Percentiles rank a stretch among this genome's conserved stretches.
Evolutionary conservation across 164 flowering plant genomes (phyloP).

Genomic region (Tetracentron sinense): DNA sequence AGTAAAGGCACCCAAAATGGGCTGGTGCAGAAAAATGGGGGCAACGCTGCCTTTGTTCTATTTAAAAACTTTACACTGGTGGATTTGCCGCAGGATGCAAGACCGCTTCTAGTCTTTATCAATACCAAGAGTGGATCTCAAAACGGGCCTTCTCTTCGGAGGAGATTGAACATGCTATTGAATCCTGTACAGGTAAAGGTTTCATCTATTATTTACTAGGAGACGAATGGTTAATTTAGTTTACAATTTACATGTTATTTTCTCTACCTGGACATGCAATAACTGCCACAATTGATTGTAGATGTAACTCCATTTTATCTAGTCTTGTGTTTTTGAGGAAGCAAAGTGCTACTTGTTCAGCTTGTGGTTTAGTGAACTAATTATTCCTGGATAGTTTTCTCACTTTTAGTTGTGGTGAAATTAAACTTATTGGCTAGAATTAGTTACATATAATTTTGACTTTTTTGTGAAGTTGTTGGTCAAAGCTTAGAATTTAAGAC

Average conservation of each 20-base stretch:
- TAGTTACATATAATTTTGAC: too few species aligned
- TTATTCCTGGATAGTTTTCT: background rate
- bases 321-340: background rate
- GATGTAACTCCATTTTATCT: background rate
- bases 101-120: slow-evolving; percentile 76
- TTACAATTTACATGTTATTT: background rate
- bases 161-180: slow-evolving; percentile 59
- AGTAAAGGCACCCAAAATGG: slow-evolving; percentile 27
- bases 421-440: too few species aligned
- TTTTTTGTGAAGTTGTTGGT: too few species aligned
- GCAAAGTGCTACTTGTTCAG: background rate
- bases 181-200: slow-evolving; percentile 74
- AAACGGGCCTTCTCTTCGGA: slow-evolving; percentile 47
- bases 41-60: slow-evolving; percentile 9
- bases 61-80: slow-evolving; percentile 40
- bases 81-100: slow-evolving; percentile 60
- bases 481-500: too few species aligned
- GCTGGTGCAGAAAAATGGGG: slow-evolving; percentile 20
- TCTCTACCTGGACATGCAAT: too few species aligned
- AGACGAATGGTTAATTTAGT: too few species aligned
- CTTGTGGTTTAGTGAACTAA: background rate
- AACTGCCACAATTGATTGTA: background rate
- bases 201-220: slow-evolving; percentile 3
- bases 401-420: too few species aligned
- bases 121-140: slow-evolving; percentile 78